Evolutionary conservation across 108 stramenopile species (phyloP).

Genomic region (Bacterosira constricta): DNA sequence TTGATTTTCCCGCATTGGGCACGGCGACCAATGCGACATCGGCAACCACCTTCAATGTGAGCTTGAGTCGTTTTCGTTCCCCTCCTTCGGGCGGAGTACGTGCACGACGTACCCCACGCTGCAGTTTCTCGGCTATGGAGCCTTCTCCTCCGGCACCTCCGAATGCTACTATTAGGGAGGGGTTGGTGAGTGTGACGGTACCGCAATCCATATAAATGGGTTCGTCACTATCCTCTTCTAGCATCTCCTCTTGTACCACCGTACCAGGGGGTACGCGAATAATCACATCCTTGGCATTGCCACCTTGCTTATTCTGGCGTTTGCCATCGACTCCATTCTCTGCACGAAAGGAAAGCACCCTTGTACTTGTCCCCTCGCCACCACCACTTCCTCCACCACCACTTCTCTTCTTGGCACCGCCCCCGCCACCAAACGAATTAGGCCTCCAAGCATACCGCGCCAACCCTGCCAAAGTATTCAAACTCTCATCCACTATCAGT

Average conservation of each 20-base stretch:
- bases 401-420: constrained; percentile 43
- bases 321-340: constrained; percentile 86
- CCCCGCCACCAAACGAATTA: constrained; percentile 84
- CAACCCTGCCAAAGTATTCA: constrained; percentile 91
- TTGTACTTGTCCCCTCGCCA: constrained; percentile 24
- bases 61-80: constrained; percentile 75
- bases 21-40: constrained; percentile 97
- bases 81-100: constrained; percentile 71
- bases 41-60: constrained; percentile 95
- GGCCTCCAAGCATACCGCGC: constrained; percentile 71
- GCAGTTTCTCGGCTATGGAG: constrained; percentile 47
- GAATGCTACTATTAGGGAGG: constrained; percentile 57
- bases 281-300: constrained; percentile 70
- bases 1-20: constrained; percentile 96
- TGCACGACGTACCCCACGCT: constrained; percentile 74
- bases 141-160: constrained; percentile 86
- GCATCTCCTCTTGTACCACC: constrained; percentile 81
- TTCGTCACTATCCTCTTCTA: constrained; percentile 27
- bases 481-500: constrained; percentile 74
- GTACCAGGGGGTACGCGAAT: constrained; percentile 95
- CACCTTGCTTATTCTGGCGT: constrained; percentile 74
- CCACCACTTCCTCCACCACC: constrained; percentile 28
- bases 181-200: constrained; percentile 48
- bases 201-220: constrained; percentile 44
- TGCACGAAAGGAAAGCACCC: constrained; percentile 73